Base-by-base conservation (phyloP, 805 yeast species). In the Helenozyma rhizophorensis region DNA sequence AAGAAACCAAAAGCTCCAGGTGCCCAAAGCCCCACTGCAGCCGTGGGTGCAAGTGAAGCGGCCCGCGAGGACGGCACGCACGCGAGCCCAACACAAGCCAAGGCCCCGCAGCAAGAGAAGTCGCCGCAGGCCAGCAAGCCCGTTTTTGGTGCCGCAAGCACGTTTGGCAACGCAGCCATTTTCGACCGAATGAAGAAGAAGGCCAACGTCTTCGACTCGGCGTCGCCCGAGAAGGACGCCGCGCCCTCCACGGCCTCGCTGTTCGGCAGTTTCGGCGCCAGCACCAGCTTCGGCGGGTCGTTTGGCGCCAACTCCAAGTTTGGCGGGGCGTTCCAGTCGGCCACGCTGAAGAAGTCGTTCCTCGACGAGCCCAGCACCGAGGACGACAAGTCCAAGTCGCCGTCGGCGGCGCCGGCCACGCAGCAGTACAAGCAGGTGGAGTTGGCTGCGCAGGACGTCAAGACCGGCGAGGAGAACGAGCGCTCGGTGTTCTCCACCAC, bases 391-490 rank as follows among this genome's bases (percentile, higher is more conserved):
- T 45, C 48, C 11, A 49, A 48, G n/a, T 33, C 50, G n/a, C 46
- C 51, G 17, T 60, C 53, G 13, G 49, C 53, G n/a, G 34, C 58
- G 2, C 35, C 53, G 14, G 51, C 53, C 14, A 51, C 59, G 9
- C 67, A 51, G 39, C 69, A 48, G 54, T 76, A 70, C 50, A 70
- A 70, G 48, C 76, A 71, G 42, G 79, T 84, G 6, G 83, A 79
- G 36, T 60, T 82, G 27, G 71, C 70, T 30, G 54, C 52, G 8
- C 76, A 75, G 43, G 73, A 72, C 3, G 62, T 80, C 9, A 71
- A 77, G 37, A 87, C 97, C 0, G 98, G 97, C 1, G 98, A 93
- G 57, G 98, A 93, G 56, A 69, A 76, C 35, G 98, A 93, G 54
- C 67, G 66, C 21, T 74, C 83, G 0, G 52, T 80, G 6, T 85